Evolutionary conservation across 73 alveolate species (phyloP).

Genomic region (Uronychia setigera): DNA sequence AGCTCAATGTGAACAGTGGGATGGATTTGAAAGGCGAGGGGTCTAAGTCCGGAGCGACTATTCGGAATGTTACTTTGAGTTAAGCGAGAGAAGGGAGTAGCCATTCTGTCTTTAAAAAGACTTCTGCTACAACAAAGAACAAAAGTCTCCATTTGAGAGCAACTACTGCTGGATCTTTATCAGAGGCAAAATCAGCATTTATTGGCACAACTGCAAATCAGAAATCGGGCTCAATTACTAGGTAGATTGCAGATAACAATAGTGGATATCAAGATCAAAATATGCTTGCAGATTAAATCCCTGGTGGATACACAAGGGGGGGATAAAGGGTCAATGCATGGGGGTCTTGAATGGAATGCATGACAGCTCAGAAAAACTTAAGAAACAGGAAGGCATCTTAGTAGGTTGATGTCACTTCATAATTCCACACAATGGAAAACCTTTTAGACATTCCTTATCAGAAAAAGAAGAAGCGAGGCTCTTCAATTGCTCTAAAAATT

Average conservation of each 20-base stretch:
- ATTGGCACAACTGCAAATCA: no score
- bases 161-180: neutral
- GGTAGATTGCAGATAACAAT: no score
- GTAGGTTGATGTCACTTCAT: neutral
- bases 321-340: neutral
- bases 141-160: neutral
- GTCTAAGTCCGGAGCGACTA: no score
- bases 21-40: neutral
- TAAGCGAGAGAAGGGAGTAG: neutral
- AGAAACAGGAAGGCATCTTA: neutral
- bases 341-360: neutral
- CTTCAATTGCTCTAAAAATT: neutral
- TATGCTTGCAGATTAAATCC: neutral
- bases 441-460: neutral
- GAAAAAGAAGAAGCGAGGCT: neutral
- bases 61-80: no score
- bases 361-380: neutral
- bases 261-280: neutral
- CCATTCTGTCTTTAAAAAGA: neutral
- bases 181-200: neutral
- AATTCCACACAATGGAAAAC: neutral
- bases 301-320: neutral
- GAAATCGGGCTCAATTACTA: no score
- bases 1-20: neutral
- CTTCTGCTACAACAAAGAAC: neutral